Base-by-base conservation (phyloP, 2,329 filamentous ascomycete species). In the Plectosphaerella plurivora region DNA sequence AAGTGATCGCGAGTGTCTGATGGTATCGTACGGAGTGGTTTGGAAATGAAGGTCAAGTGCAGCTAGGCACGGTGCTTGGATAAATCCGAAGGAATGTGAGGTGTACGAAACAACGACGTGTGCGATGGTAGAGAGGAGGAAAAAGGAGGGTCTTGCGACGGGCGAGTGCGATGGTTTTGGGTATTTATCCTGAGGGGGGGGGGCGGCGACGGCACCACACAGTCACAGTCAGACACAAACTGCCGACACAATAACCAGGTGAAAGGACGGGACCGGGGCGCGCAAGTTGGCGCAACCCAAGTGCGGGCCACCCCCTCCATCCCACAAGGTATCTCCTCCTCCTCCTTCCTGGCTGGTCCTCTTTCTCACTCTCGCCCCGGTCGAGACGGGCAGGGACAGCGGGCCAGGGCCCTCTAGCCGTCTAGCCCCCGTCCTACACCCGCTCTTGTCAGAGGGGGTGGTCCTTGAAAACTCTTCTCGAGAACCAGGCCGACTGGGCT, bases 21-120 rank as follows among this genome's bases (percentile, higher is more conserved):
- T 18, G 15, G 41, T 44, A 20, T 44, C 41, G n/a, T 33, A 33
- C 28, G 28, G 7, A n/a, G 41, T 41, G 37, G 16, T 20, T 41
- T 20, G 39, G 25, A 16, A 50, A 50, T 24, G 48, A 50, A 35
- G 39, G 48, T 50, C 25, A 35, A 14, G 48, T 50, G 48, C 48
- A 45, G 48, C 39, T 11, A 44, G 39, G 48, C 48, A 50, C 48
- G 39, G 10, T 18, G 16, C n/a, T 25, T 35, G 24, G 47, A 33
- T 44, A 37, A 50, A 50, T 24, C 48, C 18, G 42, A 44, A 44
- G 41, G 41, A 44, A 44, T 44, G 41, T 44, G 16, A 33, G 16
- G 41, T 18, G 41, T 44, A 44, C 18, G 41, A 44, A 20, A 20
- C 41, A 20, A 44, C 41, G 41, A 44, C 16, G 41, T 18, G n/a